Base-by-base conservation (phyloP, 768 basidiomycete species). In the Psilocybe sp. region DNA sequence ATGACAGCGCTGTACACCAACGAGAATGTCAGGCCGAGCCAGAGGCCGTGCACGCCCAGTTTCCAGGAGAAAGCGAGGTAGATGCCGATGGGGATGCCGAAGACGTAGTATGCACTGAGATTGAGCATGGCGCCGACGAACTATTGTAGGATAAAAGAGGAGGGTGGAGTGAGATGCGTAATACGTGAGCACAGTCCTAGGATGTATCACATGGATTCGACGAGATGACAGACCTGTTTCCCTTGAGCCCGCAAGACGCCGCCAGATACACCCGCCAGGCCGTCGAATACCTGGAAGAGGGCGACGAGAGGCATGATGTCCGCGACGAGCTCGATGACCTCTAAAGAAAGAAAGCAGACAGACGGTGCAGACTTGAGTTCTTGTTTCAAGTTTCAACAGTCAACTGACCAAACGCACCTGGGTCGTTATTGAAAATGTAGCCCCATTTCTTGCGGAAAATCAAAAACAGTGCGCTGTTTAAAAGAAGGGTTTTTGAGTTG, bases 281-380 rank as follows among this genome's bases (percentile, higher is more conserved):
- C 91, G 58, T 99, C 96, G 50, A 94, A 87, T 3, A 96, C 81
- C 66, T 97, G 89, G 74, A 85, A 89, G 20, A 89, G 70, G 7
- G 85, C 82, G 4, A 96, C 82, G 7, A 89, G 71, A 0, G 90
- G 89, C 12, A 94, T 63, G 47, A 93, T 84, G 2, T 73, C 67
- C 0, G 89, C 84, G 11, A 91, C 85, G 6, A 85, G 66, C 1
- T 50, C 41, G 12, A 87, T 80, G 3, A 81, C 79, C 65, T 79
- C 84, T 71, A 64, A 42, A 37, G 46, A 10, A 1, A 32, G 19
- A 11, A 35, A 33, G 46, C n/a, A 53, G 36, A 31, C 10, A 7
- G 31, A 35, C 11, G 14, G 14, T n/a, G 7, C 5, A 46, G 40
- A 39, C 16, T 33, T 38, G 38, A 14, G 10, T 16, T 28, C 15